Conservation (phyloP, 129 eudicot species). For the Helichrysum umbraculigerum region DNA sequence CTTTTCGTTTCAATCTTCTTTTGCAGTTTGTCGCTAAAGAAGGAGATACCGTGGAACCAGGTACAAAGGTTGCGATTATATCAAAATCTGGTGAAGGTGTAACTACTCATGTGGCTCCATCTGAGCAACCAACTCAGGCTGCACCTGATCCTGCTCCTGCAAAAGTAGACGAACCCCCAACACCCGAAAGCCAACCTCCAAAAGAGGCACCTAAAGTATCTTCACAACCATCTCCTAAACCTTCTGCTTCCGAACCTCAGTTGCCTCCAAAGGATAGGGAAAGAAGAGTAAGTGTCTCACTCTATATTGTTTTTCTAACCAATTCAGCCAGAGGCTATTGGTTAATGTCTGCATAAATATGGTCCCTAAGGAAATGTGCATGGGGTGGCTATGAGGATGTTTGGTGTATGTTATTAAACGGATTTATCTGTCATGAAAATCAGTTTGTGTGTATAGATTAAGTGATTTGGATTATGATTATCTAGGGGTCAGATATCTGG, state of each 20-base stretch:
- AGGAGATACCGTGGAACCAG: conserved; percentile 74
- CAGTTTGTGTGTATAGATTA: neutral
- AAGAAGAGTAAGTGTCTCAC: conserved; percentile 51
- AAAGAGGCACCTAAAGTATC: conserved; percentile 39
- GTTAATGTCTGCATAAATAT: neutral
- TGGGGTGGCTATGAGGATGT: neutral
- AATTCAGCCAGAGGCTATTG: neutral
- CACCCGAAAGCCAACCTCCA: conserved; percentile 32
- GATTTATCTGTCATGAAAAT: neutral
- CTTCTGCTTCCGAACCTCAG: conserved; percentile 57
- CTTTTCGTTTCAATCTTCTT: neutral
- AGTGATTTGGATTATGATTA: neutral
- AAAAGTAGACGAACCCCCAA: conserved; percentile 38
- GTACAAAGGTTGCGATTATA: conserved; percentile 54
- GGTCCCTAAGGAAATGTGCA: neutral
- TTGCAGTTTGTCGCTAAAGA: conserved; percentile 60
- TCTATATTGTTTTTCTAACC: neutral
- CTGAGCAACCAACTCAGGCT: conserved; percentile 49
- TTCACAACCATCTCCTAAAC: conserved; percentile 43
- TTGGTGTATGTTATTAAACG: neutral
- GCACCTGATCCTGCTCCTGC: conserved; percentile 43
- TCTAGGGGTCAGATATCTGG: neutral
- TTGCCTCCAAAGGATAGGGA: conserved; percentile 73
- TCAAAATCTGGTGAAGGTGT: conserved; percentile 52
- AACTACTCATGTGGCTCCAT: conserved; percentile 59